Conservation (phyloP, 441 rosid genomes). For the Sinapis alba region DNA sequence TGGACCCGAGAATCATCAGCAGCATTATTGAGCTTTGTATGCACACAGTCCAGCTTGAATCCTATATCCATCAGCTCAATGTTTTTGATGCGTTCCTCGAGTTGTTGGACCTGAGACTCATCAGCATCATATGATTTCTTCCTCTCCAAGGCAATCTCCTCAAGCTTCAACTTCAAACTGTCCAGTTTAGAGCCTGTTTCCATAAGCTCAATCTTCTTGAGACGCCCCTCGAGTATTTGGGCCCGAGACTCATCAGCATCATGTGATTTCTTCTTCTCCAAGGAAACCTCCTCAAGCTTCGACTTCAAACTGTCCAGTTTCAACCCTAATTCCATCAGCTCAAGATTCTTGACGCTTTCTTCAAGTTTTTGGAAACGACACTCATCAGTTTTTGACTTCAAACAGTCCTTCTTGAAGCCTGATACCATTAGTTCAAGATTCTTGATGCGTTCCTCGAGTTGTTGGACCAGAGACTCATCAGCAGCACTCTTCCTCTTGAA, state of each 20-base stretch:
- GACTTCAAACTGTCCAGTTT: background rate
- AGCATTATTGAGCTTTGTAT: background rate
- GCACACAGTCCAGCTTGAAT: background rate
- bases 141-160: slow-evolving; percentile 4
- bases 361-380: background rate
- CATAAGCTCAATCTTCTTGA: slow-evolving; percentile 12
- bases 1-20: too few species aligned
- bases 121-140: background rate
- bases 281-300: slow-evolving; percentile 2
- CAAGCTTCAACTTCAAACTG: slow-evolving; percentile 10
- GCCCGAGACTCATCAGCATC: background rate
- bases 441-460: background rate
- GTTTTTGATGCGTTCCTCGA: background rate
- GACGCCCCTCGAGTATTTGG: background rate
- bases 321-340: background rate
- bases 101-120: background rate
- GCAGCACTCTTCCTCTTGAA: background rate
- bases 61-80: background rate
- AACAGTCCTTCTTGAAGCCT: background rate
- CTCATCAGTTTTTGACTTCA: background rate
- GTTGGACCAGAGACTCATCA: background rate
- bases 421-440: background rate
- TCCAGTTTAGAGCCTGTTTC: background rate
- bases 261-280: background rate
- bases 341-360: slow-evolving; percentile 10